Conservation (phyloP, 345 rosid genomes). For the Aethionema arabicum region DNA sequence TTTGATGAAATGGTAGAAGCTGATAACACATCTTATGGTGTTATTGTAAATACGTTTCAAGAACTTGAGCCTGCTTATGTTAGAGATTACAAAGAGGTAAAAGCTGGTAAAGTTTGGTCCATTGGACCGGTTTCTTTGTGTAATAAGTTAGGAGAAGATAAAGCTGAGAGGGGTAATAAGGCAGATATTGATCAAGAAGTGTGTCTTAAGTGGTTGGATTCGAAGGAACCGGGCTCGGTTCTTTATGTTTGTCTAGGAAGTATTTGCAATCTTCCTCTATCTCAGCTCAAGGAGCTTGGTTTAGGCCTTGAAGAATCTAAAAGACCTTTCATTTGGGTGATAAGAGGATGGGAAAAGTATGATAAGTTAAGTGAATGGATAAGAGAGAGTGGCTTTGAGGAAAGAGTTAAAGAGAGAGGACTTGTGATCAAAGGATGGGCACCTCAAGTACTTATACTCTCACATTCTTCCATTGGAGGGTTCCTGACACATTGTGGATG, state of each 20-base stretch:
- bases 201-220: conserved; percentile 47
- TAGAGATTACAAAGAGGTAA: conserved; percentile 29
- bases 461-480: conserved; percentile 53
- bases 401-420: conserved; percentile 37
- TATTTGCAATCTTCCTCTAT: conserved; percentile 21
- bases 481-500: conserved; percentile 70
- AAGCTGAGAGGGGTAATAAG: conserved; percentile 43
- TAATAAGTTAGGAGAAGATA: conserved; percentile 34
- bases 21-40: conserved; percentile 37
- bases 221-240: conserved; percentile 32
- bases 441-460: conserved; percentile 53
- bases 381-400: conserved; percentile 32
- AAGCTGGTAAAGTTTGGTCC: conserved; percentile 39
- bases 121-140: conserved; percentile 44
- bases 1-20: conserved; percentile 15
- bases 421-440: conserved; percentile 58
- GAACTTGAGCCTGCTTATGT: conserved; percentile 41
- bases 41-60: conserved; percentile 43
- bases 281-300: conserved; percentile 43
- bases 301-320: conserved; percentile 47
- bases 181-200: conserved; percentile 23
- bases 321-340: conserved; percentile 55
- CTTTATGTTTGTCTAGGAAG: conserved; percentile 52
- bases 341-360: conserved; percentile 31
- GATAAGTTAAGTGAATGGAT: conserved; percentile 36